A percentile compares a stretch with the other conserved stretches of the same genome.
phyloP scores from a whole-genome alignment of 495 filamentous ascomycete species.

The Pyronema domesticum region DNA sequence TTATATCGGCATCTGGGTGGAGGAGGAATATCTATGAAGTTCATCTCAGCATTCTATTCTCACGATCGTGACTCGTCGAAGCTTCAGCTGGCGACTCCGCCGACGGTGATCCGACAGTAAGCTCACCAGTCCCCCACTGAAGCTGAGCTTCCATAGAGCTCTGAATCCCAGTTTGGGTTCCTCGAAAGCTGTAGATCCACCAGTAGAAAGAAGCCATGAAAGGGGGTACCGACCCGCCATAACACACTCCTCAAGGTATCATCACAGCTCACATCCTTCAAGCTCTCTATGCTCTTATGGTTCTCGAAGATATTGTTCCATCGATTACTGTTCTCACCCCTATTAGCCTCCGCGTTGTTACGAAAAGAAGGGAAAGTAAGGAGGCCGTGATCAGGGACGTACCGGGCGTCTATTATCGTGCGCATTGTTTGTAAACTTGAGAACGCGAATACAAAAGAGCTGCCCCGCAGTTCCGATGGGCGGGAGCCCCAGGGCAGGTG shows the following conservation, averaged over 20 bases:
- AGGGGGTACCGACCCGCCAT: slow-evolving; percentile 57
- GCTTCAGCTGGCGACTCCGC: too few relatives aligned
- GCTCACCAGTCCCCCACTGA: too few relatives aligned
- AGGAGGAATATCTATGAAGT: slow-evolving; percentile 53
- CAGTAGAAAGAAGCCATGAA: background rate
- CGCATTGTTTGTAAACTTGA: slow-evolving; percentile 5
- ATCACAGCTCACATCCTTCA: slow-evolving; percentile 44
- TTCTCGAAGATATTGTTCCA: slow-evolving; percentile 16
- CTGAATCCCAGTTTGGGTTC: background rate
- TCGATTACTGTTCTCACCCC: slow-evolving; percentile 6
- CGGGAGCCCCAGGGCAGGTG: too few relatives aligned
- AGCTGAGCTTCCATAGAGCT: background rate
- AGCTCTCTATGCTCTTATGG: slow-evolving; percentile 25
- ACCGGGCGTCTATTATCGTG: slow-evolving; percentile 10
- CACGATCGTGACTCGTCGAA: too few relatives aligned
- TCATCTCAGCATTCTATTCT: background rate
- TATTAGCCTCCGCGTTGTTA: too few relatives aligned
- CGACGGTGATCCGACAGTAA: too few relatives aligned
- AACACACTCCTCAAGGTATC: slow-evolving; percentile 70
- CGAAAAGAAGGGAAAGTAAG: too few relatives aligned
- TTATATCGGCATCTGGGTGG: slow-evolving; percentile 40
- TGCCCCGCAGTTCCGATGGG: slow-evolving; percentile 3
- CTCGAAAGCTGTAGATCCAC: background rate
- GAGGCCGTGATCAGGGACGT: background rate
- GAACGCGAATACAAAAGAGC: background rate